Base-by-base conservation (phyloP, 176 grass and related monocot species). In the Triticum timopheevii region DNA sequence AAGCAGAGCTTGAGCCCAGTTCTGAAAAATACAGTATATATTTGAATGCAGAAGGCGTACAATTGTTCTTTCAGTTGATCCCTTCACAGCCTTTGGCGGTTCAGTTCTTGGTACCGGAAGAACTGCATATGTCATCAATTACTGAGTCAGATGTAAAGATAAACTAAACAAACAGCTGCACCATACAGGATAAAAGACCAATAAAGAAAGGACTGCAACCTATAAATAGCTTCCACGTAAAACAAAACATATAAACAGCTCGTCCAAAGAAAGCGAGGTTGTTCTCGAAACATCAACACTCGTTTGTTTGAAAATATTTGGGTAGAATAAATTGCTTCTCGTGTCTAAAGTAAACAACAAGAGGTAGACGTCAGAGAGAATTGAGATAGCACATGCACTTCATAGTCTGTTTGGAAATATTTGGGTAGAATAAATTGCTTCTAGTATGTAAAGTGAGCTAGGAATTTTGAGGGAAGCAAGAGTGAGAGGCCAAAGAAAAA, bases 21-120 rank as follows among this genome's bases (percentile, higher is more conserved):
- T 56, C 33, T 10, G 45, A 44, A 87, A 66, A 87, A 80, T 70
- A 67, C 79, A 83, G 17, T 84, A 69, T 11, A 84, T 61, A 22
- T 84, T 84, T n/a, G 13, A 75, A 50, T 76, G 61, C 42, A 83
- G 56, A 89, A 69, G 65, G 8, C 87, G 47, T 86, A 94, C 92
- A 16, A 44, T 87, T 89, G 67, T 24, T 11, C 27, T 38, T 70
- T 33, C 11, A 79, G 50, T 70, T 76, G 70, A 24, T 52, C 75
- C 76, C 1, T 20, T 56, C 42, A 80, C 58, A 70, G 33, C 50
- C 72, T 90, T 74, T 11, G 73, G 83, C 47, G 66, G 56, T 35
- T 81, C 68, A 81, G 49, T 44, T 67, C 84, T 83, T 79, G 76
- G 80, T 74, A 66, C n/a, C 13, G 85, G 67, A 76, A 36, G 82